A percentile compares a stretch with the other conserved stretches of the same genome.
These are phyloP conservation scores for Xylaria acuta DNA, from an alignment of 495 filamentous ascomycete genomes.

Conservation along the genomic window DNA sequence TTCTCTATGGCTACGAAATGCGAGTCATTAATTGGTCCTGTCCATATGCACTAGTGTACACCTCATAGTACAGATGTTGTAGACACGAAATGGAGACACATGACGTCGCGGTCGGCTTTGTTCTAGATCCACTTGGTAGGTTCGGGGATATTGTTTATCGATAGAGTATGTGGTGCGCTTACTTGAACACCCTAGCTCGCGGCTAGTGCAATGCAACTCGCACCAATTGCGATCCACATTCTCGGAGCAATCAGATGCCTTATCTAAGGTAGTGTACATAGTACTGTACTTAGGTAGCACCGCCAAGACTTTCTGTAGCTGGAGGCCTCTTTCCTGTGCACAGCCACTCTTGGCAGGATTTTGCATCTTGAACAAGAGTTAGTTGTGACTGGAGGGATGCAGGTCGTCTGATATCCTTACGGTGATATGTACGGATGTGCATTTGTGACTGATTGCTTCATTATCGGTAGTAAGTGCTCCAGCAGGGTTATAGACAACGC, in stretches of 20 bases:
- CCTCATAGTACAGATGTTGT: no score
- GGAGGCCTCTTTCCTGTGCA: slow-evolving; percentile 34
- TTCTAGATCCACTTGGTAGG: slow-evolving; percentile 13
- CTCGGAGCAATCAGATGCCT: no score
- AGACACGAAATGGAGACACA: background rate
- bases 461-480: background rate
- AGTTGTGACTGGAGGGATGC: background rate
- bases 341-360: slow-evolving; percentile 34
- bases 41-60: background rate
- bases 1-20: no score
- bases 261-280: no score
- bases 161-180: slow-evolving; percentile 18
- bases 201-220: background rate
- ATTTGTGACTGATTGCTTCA: slow-evolving; percentile 2
- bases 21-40: background rate
- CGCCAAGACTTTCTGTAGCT: background rate
- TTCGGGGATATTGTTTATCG: background rate
- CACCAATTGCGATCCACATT: background rate
- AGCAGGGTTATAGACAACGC: background rate
- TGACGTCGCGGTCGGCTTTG: slow-evolving; percentile 4
- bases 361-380: background rate
- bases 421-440: slow-evolving; percentile 2
- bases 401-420: background rate
- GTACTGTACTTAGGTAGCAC: background rate
- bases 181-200: background rate